Evolutionary conservation across 2,329 filamentous ascomycete genomes (phyloP), one percentile per base, ranked within the genome.

Genomic region (Alternaria incomplexa): DNA sequence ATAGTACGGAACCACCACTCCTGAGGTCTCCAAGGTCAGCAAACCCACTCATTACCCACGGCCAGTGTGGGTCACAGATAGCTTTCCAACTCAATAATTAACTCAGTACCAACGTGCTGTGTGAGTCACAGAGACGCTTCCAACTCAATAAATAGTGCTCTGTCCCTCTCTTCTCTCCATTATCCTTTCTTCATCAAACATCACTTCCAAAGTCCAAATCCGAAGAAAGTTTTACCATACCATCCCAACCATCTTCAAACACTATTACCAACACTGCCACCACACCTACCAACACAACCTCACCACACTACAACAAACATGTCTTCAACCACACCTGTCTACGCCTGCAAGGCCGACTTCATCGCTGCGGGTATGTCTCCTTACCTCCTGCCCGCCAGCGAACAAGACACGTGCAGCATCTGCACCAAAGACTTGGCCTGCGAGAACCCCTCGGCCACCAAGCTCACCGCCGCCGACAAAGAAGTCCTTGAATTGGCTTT

Each of bases 401-500:
- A 13, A 20, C 4, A 23, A 57, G 55, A 50, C 25, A 23, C 20
- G 30, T 57, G 55, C 45, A 43, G 10, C n/a, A 57, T 57, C 55
- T 57, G 55, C 12, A 45, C 23, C 17, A 43, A 57, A 57, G 55
- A 43, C 45, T 15, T 57, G 45, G 55, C 55, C 36, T 51, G 44
- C 30, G 45, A 57, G 30, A 32, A 44, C 54, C 44, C 7, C 55
- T 57, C 22, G 5, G 45, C 28, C 32, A 56, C 51, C 10, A 30
- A 56, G 23, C 36, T 47, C 6, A 25, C 23, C 8, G 25, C 55
- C 13, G 44, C 48, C 44, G 28, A 60, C 22, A 28, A 52, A 1
- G 20, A 36, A 52, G 20, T 25, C 28, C 36, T 40, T 40, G 36
- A 40, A 40, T 5, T 17, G 36, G 36, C 36, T n/a, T 17, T 40